A percentile compares a stretch with the other conserved stretches of the same genome.
phyloP scores from a whole-genome alignment of 495 filamentous ascomycete genomes.

The Halenospora varia region DNA sequence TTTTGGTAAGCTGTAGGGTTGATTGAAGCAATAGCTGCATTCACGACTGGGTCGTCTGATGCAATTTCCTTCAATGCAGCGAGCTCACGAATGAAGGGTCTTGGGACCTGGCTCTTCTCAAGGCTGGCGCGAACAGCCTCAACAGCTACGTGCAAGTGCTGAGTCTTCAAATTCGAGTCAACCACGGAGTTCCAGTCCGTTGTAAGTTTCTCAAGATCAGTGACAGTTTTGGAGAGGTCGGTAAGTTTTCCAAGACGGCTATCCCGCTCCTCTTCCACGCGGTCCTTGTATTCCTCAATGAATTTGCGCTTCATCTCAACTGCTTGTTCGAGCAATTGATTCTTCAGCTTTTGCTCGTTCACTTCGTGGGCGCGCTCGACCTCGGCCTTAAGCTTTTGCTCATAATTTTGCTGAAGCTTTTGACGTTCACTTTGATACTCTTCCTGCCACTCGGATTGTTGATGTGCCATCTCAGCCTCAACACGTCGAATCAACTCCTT shows the following conservation, averaged over 20 bases:
- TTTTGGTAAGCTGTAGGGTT: slow-evolving; percentile 91
- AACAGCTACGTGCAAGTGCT: slow-evolving; percentile 91
- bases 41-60: slow-evolving; percentile 72
- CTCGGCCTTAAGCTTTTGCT: slow-evolving; percentile 72
- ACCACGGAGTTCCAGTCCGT: slow-evolving; percentile 82
- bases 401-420: slow-evolving; percentile 67
- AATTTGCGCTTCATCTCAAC: slow-evolving; percentile 82
- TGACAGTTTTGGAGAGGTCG: slow-evolving; percentile 70
- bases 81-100: slow-evolving; percentile 85
- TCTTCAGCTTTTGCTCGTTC: slow-evolving; percentile 73
- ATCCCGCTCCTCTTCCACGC: slow-evolving; percentile 84
- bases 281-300: slow-evolving; percentile 66
- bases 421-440: slow-evolving; percentile 90
- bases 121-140: slow-evolving; percentile 85
- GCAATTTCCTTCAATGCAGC: slow-evolving; percentile 93
- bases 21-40: slow-evolving; percentile 90
- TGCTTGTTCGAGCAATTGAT: slow-evolving; percentile 87
- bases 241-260: slow-evolving; percentile 81
- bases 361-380: slow-evolving; percentile 69
- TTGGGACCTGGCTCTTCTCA: slow-evolving; percentile 65
- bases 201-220: slow-evolving; percentile 79
- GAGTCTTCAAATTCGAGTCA: slow-evolving; percentile 84
- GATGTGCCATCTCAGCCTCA: slow-evolving; percentile 64
- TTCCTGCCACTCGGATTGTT: slow-evolving; percentile 74
- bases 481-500: slow-evolving; percentile 70